Percentiles rank a stretch among this genome's conserved stretches.
phyloP scores from a whole-genome alignment of 2,329 filamentous ascomycete species.

The Penicillium sp. region DNA sequence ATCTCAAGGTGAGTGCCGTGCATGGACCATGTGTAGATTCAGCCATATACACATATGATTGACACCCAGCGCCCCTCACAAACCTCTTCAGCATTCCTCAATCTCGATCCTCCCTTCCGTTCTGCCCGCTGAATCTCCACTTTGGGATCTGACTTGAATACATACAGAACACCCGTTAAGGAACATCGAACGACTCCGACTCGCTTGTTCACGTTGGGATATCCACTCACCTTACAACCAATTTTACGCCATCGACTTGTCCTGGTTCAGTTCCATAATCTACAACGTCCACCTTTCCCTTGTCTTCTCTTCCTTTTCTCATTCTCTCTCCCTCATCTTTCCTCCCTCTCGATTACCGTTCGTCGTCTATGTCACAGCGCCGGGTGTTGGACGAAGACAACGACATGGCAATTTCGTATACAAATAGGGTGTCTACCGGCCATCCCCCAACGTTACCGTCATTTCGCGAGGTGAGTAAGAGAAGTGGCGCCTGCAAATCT shows the following conservation, averaged over 20 bases:
- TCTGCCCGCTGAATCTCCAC: not conserved
- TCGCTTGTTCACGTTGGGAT: not conserved
- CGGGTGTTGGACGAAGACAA: constrained; percentile 29
- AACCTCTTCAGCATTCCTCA: not conserved
- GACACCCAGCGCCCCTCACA: not conserved
- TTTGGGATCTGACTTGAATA: too few species aligned
- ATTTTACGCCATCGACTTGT: too few species aligned
- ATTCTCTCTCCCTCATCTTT: not conserved
- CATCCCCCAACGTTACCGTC: constrained; percentile 33
- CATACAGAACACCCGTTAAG: not conserved
- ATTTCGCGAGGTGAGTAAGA: constrained; percentile 32
- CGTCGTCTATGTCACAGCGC: constrained; percentile 34
- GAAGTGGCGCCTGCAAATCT: too few species aligned
- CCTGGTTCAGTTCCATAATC: too few species aligned
- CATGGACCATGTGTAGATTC: too few species aligned
- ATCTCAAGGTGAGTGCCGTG: constrained; percentile 16
- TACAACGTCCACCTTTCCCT: not conserved
- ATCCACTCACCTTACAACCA: not conserved
- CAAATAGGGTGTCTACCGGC: constrained; percentile 28
- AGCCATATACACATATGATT: not conserved
- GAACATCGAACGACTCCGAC: not conserved
- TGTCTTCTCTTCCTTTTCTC: not conserved
- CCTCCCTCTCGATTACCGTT: constrained; percentile 2
- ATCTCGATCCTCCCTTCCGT: not conserved
- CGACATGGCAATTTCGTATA: constrained; percentile 37